These are phyloP conservation scores for Colletotrichum lini DNA, from an alignment of 2,329 filamentous ascomycete genomes.

Conservation along the genomic window DNA sequence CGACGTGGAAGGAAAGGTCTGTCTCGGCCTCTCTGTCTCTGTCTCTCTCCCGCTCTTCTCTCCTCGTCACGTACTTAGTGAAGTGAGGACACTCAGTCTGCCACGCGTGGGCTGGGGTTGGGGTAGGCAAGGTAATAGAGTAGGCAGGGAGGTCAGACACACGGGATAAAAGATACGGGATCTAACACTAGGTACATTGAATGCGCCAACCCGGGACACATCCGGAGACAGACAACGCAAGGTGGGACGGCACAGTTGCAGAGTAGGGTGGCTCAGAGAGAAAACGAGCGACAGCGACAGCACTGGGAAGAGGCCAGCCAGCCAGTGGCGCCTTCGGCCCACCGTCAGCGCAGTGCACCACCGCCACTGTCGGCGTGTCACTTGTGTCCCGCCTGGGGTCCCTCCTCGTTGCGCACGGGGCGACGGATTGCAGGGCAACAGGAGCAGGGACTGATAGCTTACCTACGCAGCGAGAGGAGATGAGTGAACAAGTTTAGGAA, in stretches of 20 bases:
- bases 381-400: neutral
- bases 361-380: conserved; percentile 3
- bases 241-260: conserved; percentile 26
- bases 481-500: too few relatives aligned
- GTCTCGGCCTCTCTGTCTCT: conserved; percentile 20
- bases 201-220: neutral
- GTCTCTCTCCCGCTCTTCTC: neutral
- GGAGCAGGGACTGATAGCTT: neutral
- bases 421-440: neutral
- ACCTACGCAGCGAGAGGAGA: neutral
- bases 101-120: too few relatives aligned
- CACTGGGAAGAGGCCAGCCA: neutral
- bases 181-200: conserved; percentile 1
- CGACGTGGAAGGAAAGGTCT: neutral
- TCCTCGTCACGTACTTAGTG: too few relatives aligned
- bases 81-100: too few relatives aligned
- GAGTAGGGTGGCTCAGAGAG: conserved; percentile 9
- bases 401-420: conserved; percentile 11
- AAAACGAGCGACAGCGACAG: neutral
- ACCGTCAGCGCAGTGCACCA: conserved; percentile 19
- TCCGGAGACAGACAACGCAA: conserved; percentile 18
- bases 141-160: conserved; percentile 19
- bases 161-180: conserved; percentile 20
- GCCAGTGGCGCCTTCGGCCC: conserved; percentile 23
- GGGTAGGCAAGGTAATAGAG: conserved; percentile 1